Conservation (phyloP, 192 early-diverging fungal species). For the Umbelopsis sp. region DNA sequence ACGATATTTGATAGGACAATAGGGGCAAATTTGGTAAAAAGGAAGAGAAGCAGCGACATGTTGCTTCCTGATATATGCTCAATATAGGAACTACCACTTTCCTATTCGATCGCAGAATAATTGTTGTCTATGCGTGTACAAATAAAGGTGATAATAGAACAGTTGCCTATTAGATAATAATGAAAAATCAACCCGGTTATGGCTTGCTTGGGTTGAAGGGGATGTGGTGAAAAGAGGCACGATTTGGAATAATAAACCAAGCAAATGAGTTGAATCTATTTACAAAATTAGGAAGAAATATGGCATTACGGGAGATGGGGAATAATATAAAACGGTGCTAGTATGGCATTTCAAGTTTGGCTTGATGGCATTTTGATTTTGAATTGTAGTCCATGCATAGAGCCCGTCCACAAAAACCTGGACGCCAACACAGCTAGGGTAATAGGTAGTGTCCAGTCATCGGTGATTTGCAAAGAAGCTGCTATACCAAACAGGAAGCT, state of each 20-base stretch:
- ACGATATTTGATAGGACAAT: slow-evolving; percentile 54
- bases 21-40: neutral
- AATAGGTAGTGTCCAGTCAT: slow-evolving; percentile 45
- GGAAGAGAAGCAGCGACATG: neutral
- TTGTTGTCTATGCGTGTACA: slow-evolving; percentile 17
- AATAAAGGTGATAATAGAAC: slow-evolving; percentile 19
- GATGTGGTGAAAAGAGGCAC: neutral
- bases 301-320: neutral
- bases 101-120: neutral
- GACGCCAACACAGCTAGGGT: slow-evolving; percentile 37
- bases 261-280: slow-evolving; percentile 5
- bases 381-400: slow-evolving; percentile 32
- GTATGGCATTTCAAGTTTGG: neutral
- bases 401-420: slow-evolving; percentile 41
- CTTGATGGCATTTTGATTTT: slow-evolving; percentile 24
- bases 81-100: slow-evolving; percentile 3
- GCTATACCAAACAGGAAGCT: slow-evolving; percentile 37
- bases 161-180: neutral
- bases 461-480: slow-evolving; percentile 33
- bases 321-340: neutral
- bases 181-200: neutral
- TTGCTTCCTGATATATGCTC: neutral
- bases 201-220: neutral
- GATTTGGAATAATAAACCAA: neutral
- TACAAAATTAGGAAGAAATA: slow-evolving; percentile 15